Evolutionary conservation across 768 basidiomycete species (phyloP), one percentile per base, ranked within the genome.

Genomic region (Leccinum rimulosum): DNA sequence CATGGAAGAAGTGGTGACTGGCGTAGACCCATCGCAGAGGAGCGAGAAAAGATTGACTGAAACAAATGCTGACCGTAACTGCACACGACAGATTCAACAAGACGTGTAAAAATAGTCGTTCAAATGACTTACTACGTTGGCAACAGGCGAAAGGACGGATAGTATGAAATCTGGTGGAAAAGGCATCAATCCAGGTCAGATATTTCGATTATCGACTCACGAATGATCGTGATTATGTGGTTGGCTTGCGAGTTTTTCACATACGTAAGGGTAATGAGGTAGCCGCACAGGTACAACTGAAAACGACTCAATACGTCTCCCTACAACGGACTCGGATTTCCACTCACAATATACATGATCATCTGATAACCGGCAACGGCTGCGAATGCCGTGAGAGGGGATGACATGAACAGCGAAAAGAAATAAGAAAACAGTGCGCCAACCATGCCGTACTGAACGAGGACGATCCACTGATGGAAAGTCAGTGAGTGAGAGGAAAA

Each of bases 31-130:
- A 58, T 84, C 73, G 65, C 90, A 91, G 3, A 89, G 80, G 3
- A 92, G 74, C 12, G 84, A 85, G 72, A 92, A 93, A 3, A 91
- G 71, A 66, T 92, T 91, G 62, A 88, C 78, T 0, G 90, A 88
- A n/a, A 93, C 82, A 19, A 93, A 78, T 3, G 82, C 81, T 0
- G 89, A 84, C 43, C 90, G 81, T 45, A 83, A 69, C 89, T 89
- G 59, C 49, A 14, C 11, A 25, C 15, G 6, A 4, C 2, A 5
- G 25, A 9, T 28, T 71, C 28, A 60, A 47, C 6, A 27, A 12
- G n/a, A 51, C 11, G 3, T 2, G n/a, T 28, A 6, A 6, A n/a
- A 35, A 30, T 3, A 14, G 33, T 36, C 19, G 33, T 8, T 30
- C 49, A 45, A 50, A 22, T 14, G 5, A 79, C 87, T 63, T 70